Base-by-base conservation (phyloP, 345 rosid genomes). In the Populus alba region DNA sequence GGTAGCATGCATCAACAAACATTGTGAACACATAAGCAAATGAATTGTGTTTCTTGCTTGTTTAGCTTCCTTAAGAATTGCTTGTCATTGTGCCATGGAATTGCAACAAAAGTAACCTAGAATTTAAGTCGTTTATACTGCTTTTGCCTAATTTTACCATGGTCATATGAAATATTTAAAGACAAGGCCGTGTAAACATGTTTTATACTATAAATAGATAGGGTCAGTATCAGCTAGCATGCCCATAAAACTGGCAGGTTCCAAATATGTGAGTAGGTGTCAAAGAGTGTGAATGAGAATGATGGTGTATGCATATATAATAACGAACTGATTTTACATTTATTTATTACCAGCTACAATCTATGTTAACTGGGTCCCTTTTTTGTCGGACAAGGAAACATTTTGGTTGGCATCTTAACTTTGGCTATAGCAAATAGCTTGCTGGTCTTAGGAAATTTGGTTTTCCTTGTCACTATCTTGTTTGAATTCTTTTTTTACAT, bases 351-450 rank as follows among this genome's bases (percentile, higher is more conserved):
- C 18, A 18, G 18, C 22, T 51, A 51, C 57, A 51, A 51, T 51
- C 57, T 18, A 51, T 51, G 6, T 51, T 51, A 51, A 51, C 57
- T 17, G 57, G 57, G n/a, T 51, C 55, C 20, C 20, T 49, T 49
- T 49, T 49, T 4, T 16, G 20, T 49, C 2, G 17, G 41, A 18
- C 16, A 49, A 33, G 39, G 57, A 66, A 45, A 39, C 62, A 53
- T 72, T 79, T 57, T 72, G 29, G 18, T 62, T 63, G 71, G 65
- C 75, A 72, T 18, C 55, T 33, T 70, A 63, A 65, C 7, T 71
- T 68, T 75, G 53, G 22, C 38, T 78, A 27, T 70, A 66, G 69
- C 53, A 68, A 27, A 18, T 37, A 22, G 15, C 72, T 47, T 68
- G 22, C 39, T 72, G 71, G 33, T 72, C 59, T 45, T 45, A 70